These are phyloP conservation scores for Sanguinoderma infundibulare DNA, from an alignment of 1,284 basidiomycete genomes.

Conservation along the genomic window DNA sequence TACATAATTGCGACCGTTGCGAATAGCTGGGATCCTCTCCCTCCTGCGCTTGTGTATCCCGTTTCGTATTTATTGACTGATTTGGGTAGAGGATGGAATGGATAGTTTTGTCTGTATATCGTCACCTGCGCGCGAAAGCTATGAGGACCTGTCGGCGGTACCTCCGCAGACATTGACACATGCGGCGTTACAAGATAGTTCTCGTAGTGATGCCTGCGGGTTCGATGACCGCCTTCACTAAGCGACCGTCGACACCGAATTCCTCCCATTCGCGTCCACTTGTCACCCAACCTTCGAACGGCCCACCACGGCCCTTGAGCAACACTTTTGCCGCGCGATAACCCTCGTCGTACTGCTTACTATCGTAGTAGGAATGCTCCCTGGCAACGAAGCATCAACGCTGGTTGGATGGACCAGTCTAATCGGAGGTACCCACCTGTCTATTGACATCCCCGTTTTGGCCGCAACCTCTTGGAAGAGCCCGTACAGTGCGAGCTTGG, in stretches of 20 bases:
- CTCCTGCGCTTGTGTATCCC: background rate
- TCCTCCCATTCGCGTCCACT: conserved; percentile 37
- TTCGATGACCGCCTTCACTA: too few relatives aligned
- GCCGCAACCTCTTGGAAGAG: conserved; percentile 22
- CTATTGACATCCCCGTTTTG: background rate
- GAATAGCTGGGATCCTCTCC: background rate
- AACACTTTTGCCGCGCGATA: conserved; percentile 33
- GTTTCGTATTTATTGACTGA: background rate
- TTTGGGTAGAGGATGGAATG: background rate
- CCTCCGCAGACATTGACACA: too few relatives aligned
- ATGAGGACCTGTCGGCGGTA: too few relatives aligned
- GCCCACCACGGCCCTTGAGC: conserved; percentile 28
- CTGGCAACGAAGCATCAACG: background rate
- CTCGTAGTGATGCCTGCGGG: too few relatives aligned
- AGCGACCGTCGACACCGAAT: conserved; percentile 31
- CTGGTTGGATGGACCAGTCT: too few relatives aligned
- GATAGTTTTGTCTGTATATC: too few relatives aligned
- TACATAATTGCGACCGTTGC: background rate
- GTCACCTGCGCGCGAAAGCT: too few relatives aligned
- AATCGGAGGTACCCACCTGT: conserved; percentile 1
- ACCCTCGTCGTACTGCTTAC: conserved; percentile 23
- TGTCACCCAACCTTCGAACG: conserved; percentile 38
- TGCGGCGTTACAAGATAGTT: too few relatives aligned
- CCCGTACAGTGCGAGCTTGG: conserved; percentile 35
- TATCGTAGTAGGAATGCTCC: conserved; percentile 26